Evolutionary conservation across 2,329 filamentous ascomycete species (phyloP), one percentile per base, ranked within the genome.

Genomic region (Plectosphaerella plurivora): DNA sequence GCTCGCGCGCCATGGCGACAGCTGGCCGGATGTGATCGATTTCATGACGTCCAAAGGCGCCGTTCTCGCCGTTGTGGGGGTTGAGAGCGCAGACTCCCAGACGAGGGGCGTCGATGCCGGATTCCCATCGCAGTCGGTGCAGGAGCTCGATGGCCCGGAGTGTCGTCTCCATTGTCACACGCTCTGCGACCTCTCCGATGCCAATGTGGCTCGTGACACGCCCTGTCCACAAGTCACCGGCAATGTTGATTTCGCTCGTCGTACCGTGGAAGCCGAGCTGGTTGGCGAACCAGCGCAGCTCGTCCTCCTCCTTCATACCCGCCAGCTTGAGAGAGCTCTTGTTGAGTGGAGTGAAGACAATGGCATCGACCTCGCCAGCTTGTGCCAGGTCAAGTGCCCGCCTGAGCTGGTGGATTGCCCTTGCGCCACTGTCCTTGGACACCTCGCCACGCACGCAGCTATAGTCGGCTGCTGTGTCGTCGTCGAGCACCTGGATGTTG

Each of bases 261-360:
- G 55, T 59, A 5, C 64, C 65, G 2, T 55, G 51, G 51, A 59
- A 62, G n/a, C 61, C 49, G 12, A 68, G 56, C 41, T 67, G 59
- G 28, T 63, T 68, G 2, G 65, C 64, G 49, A 68, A 68, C 65
- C 65, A 68, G 12, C 65, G 58, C 44, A 68, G 56, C 54, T 68
- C 64, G 42, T 68, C 65, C 45, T 67, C 65, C 51, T 68, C 65
- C n/a, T 55, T 55, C 65, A 68, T 68, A 9, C 65, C 66, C 1
- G 64, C 65, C n/a, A 60, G 49, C 49, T 68, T 62, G 28, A 67
- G 54, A 0, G 65, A 67, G 22, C 56, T 64, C 58, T 68, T 68
- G 57, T 68, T 68, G 28, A 68, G 53, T 5, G 65, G 65, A 2
- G 60, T 57, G 49, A 68, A 68, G 4, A 68, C 60, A 45, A 68